Evolutionary conservation across 345 rosid genomes (phyloP).

Genomic region (Acer negundo): DNA sequence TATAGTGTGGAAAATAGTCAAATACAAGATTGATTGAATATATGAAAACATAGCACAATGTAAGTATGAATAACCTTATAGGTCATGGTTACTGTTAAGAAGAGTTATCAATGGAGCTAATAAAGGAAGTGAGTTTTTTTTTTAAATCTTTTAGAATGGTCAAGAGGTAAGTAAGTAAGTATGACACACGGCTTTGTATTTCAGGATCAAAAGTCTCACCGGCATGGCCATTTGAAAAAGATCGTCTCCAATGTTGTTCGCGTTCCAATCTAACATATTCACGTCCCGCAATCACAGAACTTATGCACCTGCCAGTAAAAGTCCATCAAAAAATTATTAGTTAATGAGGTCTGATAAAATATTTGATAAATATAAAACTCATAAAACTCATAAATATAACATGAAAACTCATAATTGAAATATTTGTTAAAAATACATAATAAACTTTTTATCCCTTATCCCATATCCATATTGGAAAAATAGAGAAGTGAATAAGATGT

Average conservation of each 20-base stretch:
- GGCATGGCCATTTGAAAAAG: constrained; percentile 71
- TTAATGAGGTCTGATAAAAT: not conserved
- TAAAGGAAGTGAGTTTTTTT: not conserved
- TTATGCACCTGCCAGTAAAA: constrained; percentile 71
- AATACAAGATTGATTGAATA: not conserved
- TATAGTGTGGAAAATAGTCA: not conserved
- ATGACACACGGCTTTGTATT: constrained; percentile 59
- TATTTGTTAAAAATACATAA: too few species aligned
- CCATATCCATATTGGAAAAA: too few species aligned
- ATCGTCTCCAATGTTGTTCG: constrained; percentile 71
- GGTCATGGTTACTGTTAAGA: not conserved
- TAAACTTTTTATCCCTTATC: too few species aligned
- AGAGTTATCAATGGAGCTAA: not conserved
- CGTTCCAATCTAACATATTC: constrained; percentile 83
- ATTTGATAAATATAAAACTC: too few species aligned
- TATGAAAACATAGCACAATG: not conserved
- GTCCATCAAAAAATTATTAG: not conserved
- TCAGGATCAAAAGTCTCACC: constrained; percentile 68
- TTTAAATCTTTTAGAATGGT: not conserved
- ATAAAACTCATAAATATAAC: too few species aligned
- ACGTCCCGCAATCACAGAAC: constrained; percentile 90
- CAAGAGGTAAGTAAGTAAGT: too few species aligned
- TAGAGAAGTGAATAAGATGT: too few species aligned
- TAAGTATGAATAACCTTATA: not conserved
- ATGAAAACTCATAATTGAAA: too few species aligned